Evolutionary conservation across 108 stramenopile species (phyloP).

Genomic region (Parietichytrium sp.): DNA sequence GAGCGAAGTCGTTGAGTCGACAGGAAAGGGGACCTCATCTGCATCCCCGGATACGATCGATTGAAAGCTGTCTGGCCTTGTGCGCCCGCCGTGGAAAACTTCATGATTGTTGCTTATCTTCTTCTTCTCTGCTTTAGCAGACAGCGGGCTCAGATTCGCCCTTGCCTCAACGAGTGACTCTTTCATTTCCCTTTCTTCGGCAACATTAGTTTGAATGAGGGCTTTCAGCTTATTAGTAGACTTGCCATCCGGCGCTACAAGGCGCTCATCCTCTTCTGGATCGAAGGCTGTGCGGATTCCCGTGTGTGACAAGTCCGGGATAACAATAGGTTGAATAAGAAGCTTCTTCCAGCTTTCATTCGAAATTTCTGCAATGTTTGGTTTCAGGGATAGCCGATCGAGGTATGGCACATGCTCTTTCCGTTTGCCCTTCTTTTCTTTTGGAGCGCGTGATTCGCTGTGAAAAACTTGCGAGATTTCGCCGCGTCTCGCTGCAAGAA

Average conservation of each 20-base stretch:
- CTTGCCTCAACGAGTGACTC: not conserved
- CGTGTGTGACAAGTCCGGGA: slow-evolving; percentile 10
- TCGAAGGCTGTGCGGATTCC: not conserved
- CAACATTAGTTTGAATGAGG: slow-evolving; percentile 17
- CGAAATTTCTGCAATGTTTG: no score
- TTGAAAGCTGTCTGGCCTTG: not conserved
- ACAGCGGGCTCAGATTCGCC: not conserved
- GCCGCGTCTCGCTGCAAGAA: no score
- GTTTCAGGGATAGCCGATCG: no score
- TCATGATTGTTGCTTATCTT: not conserved
- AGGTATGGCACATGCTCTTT: no score
- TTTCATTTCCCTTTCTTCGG: not conserved
- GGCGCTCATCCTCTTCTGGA: not conserved
- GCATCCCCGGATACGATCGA: not conserved
- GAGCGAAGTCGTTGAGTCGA: not conserved
- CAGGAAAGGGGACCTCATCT: not conserved
- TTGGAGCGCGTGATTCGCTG: no score
- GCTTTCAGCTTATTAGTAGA: slow-evolving; percentile 16
- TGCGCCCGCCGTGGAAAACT: not conserved
- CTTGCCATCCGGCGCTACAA: slow-evolving; percentile 4
- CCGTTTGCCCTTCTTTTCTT: no score
- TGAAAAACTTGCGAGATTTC: no score
- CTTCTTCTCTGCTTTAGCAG: not conserved
- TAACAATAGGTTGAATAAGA: not conserved
- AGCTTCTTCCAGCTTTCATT: slow-evolving; percentile 22